Percentiles rank a stretch among this genome's conserved stretches.
Evolutionary conservation across 2,329 filamentous ascomycete genomes (phyloP).

Genomic region (Beauveria varroae): DNA sequence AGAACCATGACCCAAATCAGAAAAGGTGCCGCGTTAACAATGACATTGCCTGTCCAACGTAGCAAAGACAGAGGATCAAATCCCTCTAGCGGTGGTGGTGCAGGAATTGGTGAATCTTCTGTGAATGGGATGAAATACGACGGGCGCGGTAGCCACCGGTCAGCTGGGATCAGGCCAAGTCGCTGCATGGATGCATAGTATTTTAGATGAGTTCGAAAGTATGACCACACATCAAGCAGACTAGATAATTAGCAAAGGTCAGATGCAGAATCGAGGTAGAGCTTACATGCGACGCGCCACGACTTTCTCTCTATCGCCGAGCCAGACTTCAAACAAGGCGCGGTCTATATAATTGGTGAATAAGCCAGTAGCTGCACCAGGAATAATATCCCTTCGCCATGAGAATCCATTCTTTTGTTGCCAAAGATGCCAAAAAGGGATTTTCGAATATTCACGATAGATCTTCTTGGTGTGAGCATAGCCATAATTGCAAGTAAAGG

Average conservation of each 20-base stretch:
- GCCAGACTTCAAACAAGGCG: conserved; percentile 19
- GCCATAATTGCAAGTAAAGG: background rate
- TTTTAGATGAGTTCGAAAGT: conserved; percentile 43
- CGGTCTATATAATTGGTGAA: conserved; percentile 23
- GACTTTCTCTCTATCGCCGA: conserved; percentile 16
- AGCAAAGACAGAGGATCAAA: conserved; percentile 31
- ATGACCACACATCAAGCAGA: conserved; percentile 27
- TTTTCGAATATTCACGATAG: conserved; percentile 41
- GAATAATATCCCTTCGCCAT: conserved; percentile 22
- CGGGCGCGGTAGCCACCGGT: conserved; percentile 34
- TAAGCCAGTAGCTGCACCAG: conserved; percentile 25
- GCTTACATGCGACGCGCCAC: conserved; percentile 22
- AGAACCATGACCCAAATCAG: conserved; percentile 37
- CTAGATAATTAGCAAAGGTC: conserved; percentile 15
- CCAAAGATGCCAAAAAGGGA: conserved; percentile 40
- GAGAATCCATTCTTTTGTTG: conserved; percentile 23
- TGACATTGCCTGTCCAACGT: conserved; percentile 35
- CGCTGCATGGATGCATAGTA: conserved; percentile 46
- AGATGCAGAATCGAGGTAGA: background rate
- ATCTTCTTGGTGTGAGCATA: conserved; percentile 30
- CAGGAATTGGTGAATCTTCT: conserved; percentile 39
- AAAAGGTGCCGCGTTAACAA: conserved; percentile 39
- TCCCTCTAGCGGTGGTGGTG: conserved; percentile 35
- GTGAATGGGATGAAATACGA: conserved; percentile 50
- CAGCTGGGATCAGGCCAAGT: conserved; percentile 37